Evolutionary conservation across 2,329 filamentous ascomycete genomes (phyloP).

Genomic region (Pestalotiopsis fici): DNA sequence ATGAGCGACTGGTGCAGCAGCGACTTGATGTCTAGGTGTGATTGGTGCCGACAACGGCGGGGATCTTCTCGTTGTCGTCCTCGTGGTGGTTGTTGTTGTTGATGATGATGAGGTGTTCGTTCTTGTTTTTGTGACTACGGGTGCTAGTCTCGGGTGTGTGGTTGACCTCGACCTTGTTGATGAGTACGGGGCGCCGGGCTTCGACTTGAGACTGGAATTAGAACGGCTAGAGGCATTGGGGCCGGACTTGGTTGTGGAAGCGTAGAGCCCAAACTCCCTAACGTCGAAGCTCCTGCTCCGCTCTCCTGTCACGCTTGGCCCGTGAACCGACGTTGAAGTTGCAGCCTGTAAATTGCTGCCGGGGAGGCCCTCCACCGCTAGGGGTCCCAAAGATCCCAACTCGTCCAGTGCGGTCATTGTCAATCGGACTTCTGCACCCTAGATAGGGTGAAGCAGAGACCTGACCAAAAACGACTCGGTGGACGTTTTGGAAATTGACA

Average conservation of each 20-base stretch:
- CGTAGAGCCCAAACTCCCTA: constrained; percentile 24
- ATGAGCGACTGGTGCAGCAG: background rate
- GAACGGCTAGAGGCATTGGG: background rate
- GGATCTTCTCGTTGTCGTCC: constrained; percentile 11
- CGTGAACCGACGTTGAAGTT: constrained; percentile 16
- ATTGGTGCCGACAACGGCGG: constrained; percentile 10
- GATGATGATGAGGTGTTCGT: no score
- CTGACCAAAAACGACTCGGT: background rate
- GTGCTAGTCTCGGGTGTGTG: constrained; percentile 13
- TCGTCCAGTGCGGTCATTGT: constrained; percentile 3
- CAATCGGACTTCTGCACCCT: background rate
- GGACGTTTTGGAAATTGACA: background rate
- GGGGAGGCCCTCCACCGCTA: constrained; percentile 1
- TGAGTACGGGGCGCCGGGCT: background rate
- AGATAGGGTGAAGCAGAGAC: background rate
- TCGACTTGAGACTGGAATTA: background rate
- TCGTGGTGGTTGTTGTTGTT: constrained; percentile 16
- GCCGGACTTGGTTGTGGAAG: constrained; percentile 10
- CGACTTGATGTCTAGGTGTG: background rate
- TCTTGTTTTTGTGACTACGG: constrained; percentile 5
- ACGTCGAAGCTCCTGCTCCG: constrained; percentile 26
- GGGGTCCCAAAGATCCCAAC: background rate
- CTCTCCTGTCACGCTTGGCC: constrained; percentile 24
- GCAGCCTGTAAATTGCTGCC: constrained; percentile 8
- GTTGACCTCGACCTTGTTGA: background rate